These are phyloP conservation scores for Blastocystis sp. DNA, from an alignment of 352 stramenopile species.

Conservation along the genomic window DNA sequence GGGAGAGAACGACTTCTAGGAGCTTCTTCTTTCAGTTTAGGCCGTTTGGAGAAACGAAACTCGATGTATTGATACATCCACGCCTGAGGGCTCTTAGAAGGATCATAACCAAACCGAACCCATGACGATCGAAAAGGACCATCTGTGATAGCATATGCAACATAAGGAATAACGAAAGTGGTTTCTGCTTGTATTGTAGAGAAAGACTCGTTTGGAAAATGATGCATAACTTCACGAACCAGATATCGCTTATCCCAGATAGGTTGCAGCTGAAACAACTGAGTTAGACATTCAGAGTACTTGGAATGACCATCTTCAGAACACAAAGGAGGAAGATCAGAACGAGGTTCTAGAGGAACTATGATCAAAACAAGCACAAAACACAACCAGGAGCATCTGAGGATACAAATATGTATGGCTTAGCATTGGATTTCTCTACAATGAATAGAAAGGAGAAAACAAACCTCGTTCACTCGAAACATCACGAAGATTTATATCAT, in stretches of 20 bases:
- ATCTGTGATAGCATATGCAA: neutral
- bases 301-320: neutral
- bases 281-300: neutral
- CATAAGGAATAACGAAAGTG: neutral
- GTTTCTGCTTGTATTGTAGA: neutral
- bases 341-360: neutral
- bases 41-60: constrained; percentile 22
- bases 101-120: neutral
- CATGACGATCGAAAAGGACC: neutral
- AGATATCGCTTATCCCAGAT: constrained; percentile 36
- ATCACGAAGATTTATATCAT: constrained; percentile 14
- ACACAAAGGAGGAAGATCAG: neutral
- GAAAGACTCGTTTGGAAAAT: neutral
- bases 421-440: neutral
- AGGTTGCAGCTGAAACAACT: neutral
- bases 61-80: constrained; percentile 29
- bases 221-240: neutral
- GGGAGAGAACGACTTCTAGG: neutral
- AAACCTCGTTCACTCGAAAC: neutral
- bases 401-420: constrained; percentile 1
- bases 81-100: neutral
- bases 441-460: neutral
- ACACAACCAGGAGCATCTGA: neutral
- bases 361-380: neutral
- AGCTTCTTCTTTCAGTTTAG: neutral